These are phyloP conservation scores for Ceratocystis albifundus DNA, from an alignment of 2,329 filamentous ascomycete species.

Conservation along the genomic window DNA sequence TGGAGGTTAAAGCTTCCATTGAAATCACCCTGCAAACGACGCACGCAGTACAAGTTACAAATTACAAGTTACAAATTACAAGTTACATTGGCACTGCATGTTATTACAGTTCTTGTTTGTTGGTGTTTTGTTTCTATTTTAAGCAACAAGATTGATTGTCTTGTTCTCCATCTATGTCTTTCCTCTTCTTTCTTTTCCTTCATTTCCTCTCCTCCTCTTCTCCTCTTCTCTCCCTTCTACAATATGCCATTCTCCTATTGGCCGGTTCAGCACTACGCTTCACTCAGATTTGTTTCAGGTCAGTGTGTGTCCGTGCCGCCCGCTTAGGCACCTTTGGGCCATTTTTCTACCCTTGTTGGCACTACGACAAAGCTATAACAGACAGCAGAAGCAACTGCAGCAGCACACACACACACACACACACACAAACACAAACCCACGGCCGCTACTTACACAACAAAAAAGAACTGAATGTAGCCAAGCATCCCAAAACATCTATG, in stretches of 20 bases:
- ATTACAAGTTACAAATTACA: constrained; percentile 2
- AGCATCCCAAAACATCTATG: too few relatives aligned
- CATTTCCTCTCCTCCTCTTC: too few relatives aligned
- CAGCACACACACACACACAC: too few relatives aligned
- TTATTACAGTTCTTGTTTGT: background rate
- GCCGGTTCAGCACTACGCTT: constrained; percentile 11
- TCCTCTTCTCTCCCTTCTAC: background rate
- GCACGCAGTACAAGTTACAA: background rate
- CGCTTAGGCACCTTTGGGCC: constrained; percentile 7
- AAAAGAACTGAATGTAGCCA: too few relatives aligned
- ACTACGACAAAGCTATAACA: background rate
- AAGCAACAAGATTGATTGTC: background rate
- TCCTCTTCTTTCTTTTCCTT: too few relatives aligned
- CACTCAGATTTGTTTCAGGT: constrained; percentile 22
- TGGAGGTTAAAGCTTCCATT: too few relatives aligned
- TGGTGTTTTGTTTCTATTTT: constrained; percentile 16
- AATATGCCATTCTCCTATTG: constrained; percentile 11
- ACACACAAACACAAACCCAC: too few relatives aligned
- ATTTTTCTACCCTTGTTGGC: constrained; percentile 1
- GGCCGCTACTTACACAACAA: too few relatives aligned
- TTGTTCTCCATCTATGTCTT: too few relatives aligned
- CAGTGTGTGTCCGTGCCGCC: constrained; percentile 21
- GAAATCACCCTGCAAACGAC: background rate
- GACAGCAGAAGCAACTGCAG: too few relatives aligned
- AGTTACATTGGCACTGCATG: constrained; percentile 9